Evolutionary conservation across 768 basidiomycete genomes (phyloP).

Genomic region (Lactifluus rugatus): DNA sequence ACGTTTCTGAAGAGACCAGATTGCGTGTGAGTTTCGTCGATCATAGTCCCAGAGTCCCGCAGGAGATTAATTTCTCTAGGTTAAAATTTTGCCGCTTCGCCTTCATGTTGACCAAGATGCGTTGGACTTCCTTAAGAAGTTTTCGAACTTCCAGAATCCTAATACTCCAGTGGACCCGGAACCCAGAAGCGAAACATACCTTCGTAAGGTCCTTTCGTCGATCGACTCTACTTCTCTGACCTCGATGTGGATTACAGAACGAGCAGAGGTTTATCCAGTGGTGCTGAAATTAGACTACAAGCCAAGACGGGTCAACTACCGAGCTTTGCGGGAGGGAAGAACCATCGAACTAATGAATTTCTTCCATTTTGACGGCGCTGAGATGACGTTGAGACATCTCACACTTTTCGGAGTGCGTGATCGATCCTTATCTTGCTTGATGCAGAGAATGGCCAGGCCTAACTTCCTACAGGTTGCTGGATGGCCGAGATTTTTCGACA

Average conservation of each 20-base stretch:
- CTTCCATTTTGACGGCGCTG: slow-evolving; percentile 98
- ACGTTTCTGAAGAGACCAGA: slow-evolving; percentile 65
- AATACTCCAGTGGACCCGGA: slow-evolving; percentile 33
- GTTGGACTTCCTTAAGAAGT: slow-evolving; percentile 93
- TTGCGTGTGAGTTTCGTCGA: slow-evolving; percentile 48
- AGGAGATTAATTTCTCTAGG: slow-evolving; percentile 35
- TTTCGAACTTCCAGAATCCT: slow-evolving; percentile 79
- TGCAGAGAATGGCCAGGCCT: background rate
- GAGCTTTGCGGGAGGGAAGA: slow-evolving; percentile 78
- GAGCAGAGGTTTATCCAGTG: slow-evolving; percentile 90
- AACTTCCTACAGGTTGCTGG: slow-evolving; percentile 61
- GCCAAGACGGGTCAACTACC: slow-evolving; percentile 91
- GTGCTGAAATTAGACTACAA: slow-evolving; percentile 97
- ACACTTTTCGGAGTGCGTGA: slow-evolving; percentile 75
- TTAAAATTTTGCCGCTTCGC: slow-evolving; percentile 81
- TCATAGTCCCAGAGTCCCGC: background rate
- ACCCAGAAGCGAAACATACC: slow-evolving; percentile 46
- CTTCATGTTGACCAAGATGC: slow-evolving; percentile 98
- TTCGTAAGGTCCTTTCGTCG: slow-evolving; percentile 43
- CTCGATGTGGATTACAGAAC: slow-evolving; percentile 40
- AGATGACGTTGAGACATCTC: slow-evolving; percentile 94
- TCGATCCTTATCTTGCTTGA: slow-evolving; percentile 10
- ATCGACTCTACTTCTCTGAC: background rate
- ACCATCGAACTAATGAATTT: slow-evolving; percentile 99
- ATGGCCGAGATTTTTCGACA: slow-evolving; percentile 82